Conservation (phyloP, 1,284 basidiomycete species). For the Melampsora larici-populina region DNA sequence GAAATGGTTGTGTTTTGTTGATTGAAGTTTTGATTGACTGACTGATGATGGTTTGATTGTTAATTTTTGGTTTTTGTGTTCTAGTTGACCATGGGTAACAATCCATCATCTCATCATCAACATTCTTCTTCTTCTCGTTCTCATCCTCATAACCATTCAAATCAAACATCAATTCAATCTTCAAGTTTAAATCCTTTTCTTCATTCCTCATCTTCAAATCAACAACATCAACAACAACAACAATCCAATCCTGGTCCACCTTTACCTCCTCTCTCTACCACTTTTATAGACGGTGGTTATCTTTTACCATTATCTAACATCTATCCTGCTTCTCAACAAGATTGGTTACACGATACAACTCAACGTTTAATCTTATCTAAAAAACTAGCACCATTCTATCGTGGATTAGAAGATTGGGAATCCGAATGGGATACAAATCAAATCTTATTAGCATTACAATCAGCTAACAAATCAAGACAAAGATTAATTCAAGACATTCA, state of each 20-base stretch:
- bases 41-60: too few species aligned
- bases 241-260: slow-evolving; percentile 4
- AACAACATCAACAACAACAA: not conserved
- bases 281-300: slow-evolving; percentile 68
- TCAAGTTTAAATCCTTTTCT: slow-evolving; percentile 27
- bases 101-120: slow-evolving; percentile 19
- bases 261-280: slow-evolving; percentile 58
- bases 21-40: not conserved
- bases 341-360: slow-evolving; percentile 85
- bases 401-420: slow-evolving; percentile 90
- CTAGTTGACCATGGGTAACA: slow-evolving; percentile 20
- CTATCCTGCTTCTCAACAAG: slow-evolving; percentile 62
- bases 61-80: too few species aligned
- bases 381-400: slow-evolving; percentile 89
- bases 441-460: slow-evolving; percentile 71
- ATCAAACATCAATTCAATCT: slow-evolving; percentile 23
- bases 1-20: not conserved
- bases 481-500: slow-evolving; percentile 52
- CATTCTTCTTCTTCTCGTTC: not conserved
- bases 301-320: slow-evolving; percentile 86
- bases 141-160: slow-evolving; percentile 6
- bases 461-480: slow-evolving; percentile 52
- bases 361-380: slow-evolving; percentile 80
- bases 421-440: slow-evolving; percentile 79
- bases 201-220: slow-evolving; percentile 41